A percentile compares a stretch with the other conserved stretches of the same genome.
phyloP scores from a whole-genome alignment of 257 asterid species.

The Ophiorrhiza pumila region DNA sequence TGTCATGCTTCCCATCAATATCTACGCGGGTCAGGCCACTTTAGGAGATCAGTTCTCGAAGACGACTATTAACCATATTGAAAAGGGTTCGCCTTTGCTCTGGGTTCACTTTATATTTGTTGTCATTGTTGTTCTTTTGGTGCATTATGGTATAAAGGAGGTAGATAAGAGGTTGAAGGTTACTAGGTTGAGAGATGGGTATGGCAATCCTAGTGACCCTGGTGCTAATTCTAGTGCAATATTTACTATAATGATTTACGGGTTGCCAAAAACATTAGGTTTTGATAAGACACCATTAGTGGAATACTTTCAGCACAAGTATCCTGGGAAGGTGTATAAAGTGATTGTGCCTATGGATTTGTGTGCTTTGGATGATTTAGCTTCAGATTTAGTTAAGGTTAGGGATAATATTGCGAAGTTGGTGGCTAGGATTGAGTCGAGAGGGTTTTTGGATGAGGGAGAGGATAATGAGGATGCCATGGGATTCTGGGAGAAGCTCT shows the following conservation, averaged over 20 bases:
- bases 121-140: slow-evolving; percentile 68
- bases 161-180: slow-evolving; percentile 64
- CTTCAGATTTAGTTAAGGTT: slow-evolving; percentile 73
- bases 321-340: slow-evolving; percentile 79
- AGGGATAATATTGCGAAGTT: slow-evolving; percentile 73
- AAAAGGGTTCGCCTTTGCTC: slow-evolving; percentile 79
- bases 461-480: slow-evolving; percentile 36
- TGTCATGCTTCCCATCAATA: slow-evolving; percentile 71
- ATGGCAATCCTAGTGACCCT: slow-evolving; percentile 74
- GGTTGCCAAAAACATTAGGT: slow-evolving; percentile 80
- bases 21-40: slow-evolving; percentile 66
- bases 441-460: slow-evolving; percentile 51
- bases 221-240: slow-evolving; percentile 65
- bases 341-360: slow-evolving; percentile 95
- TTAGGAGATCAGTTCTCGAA: slow-evolving; percentile 84
- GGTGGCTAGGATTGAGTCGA: slow-evolving; percentile 64
- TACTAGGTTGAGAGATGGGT: slow-evolving; percentile 78
- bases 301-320: slow-evolving; percentile 78
- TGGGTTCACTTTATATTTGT: slow-evolving; percentile 93
- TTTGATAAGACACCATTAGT: slow-evolving; percentile 70
- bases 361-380: slow-evolving; percentile 94
- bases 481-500: slow-evolving; percentile 44
- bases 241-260: slow-evolving; percentile 82
- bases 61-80: slow-evolving; percentile 79
- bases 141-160: slow-evolving; percentile 71